Evolutionary conservation across 352 stramenopile genomes (phyloP).

Genomic region (Blastocystis sp.): DNA sequence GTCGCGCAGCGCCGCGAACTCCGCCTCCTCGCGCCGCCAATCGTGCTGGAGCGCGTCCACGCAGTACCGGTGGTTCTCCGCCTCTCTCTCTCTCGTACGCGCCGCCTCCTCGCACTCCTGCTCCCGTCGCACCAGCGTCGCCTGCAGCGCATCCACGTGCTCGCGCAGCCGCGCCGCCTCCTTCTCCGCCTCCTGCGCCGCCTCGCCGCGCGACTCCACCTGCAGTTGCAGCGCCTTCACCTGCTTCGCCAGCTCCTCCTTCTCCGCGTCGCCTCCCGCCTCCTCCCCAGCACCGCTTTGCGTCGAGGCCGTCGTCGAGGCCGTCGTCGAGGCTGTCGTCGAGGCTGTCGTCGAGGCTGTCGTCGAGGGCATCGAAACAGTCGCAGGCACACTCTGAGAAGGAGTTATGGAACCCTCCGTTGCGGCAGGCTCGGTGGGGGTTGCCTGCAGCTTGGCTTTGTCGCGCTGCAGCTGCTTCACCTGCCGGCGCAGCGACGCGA

Average conservation of each 20-base stretch:
- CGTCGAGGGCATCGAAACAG: background rate
- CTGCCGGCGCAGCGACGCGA: background rate
- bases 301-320: background rate
- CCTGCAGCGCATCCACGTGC: background rate
- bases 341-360: background rate
- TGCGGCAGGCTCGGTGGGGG: background rate
- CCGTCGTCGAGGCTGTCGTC: background rate
- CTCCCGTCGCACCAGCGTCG: background rate
- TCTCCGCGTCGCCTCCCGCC: background rate
- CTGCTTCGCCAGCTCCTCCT: background rate
- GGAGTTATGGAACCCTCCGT: background rate
- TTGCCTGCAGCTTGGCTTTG: background rate
- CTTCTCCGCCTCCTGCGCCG: background rate
- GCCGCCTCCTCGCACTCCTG: background rate
- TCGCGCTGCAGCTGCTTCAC: conserved; percentile 38
- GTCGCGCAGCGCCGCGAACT: background rate
- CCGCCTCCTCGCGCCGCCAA: background rate
- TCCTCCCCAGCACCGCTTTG: background rate
- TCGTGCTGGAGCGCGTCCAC: background rate
- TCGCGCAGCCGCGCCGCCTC: background rate
- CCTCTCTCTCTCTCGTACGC: background rate
- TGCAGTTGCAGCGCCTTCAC: conserved; percentile 44
- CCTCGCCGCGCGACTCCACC: conserved; percentile 13
- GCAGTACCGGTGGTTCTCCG: background rate
- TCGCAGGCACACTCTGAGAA: background rate